Conservation (phyloP, 2,329 filamentous ascomycete species). For the Stenocarpella maydis region DNA sequence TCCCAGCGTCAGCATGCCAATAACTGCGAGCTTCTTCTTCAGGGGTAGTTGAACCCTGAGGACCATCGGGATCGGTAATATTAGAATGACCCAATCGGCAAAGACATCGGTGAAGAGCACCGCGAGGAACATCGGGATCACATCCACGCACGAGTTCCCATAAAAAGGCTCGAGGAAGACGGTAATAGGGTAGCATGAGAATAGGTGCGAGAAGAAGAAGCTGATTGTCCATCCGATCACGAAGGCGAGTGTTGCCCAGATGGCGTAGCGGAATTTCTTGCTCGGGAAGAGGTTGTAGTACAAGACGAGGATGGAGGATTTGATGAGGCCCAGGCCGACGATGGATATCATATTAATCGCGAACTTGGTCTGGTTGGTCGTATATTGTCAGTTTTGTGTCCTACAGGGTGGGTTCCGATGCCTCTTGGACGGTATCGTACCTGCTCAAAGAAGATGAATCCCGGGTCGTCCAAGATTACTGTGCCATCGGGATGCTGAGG, state of each 20-base stretch:
- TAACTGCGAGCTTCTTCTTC: conserved; percentile 4
- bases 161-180: conserved; percentile 10
- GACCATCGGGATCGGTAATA: background rate
- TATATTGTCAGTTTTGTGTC: background rate
- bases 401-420: accelerated
- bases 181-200: conserved; percentile 13
- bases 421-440: background rate
- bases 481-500: conserved; percentile 8
- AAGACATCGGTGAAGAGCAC: conserved; percentile 1
- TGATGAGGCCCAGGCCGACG: conserved; percentile 10
- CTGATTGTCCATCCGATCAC: conserved; percentile 14
- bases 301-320: background rate
- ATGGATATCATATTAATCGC: conserved; percentile 12
- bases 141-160: background rate
- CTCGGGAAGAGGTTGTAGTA: conserved; percentile 19
- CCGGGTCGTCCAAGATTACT: conserved; percentile 6
- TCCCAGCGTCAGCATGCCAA: conserved; percentile 2
- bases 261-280: background rate
- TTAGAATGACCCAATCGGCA: background rate
- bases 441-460: conserved; percentile 1
- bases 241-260: background rate
- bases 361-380: background rate
- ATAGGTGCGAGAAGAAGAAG: conserved; percentile 16
- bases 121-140: background rate
- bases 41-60: background rate